Base-by-base conservation (phyloP, 2,329 filamentous ascomycete genomes). In the Xylariales sp. region DNA sequence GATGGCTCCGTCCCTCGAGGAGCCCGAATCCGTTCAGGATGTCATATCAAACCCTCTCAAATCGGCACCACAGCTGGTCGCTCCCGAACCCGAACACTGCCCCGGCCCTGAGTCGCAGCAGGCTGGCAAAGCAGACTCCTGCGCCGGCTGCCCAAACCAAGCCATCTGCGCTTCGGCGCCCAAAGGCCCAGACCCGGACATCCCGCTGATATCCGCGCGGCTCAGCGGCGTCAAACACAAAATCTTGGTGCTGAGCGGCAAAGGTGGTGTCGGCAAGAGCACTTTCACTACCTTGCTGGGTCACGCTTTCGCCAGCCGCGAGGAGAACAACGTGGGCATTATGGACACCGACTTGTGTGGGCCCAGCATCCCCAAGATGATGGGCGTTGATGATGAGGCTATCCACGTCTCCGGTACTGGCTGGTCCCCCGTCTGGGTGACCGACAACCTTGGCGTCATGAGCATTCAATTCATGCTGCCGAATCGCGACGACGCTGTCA, bases 341-440 rank as follows among this genome's bases (percentile, higher is more conserved):
- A 96, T 97, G 88, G 93, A 98, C 63, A 94, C 93, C 6, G 93
- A 98, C 62, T 95, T 98, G 45, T 96, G 89, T 65, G 93, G 93
- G 0, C 93, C 93, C 1, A 88, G 82, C 47, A 96, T 98, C 53
- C 93, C 93, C 15, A 96, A 96, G 68, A 97, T 98, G 91, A 90
- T 98, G 83, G 93, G 93, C 23, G 91, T 96, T 1, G 90, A 96
- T 62, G 70, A 80, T 18, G 91, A 98, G 66, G 95, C 86, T 1
- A 93, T 98, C 37, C 93, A 98, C 60, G 81, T 95, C 37, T 93
- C 83, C 56, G 84, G 79, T 37, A 79, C 83, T 1, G 93, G 93
- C 3, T 96, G 90, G 93, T 88, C 85, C 56, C 93, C 93, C 0
- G 91, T 97, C 12, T 97, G 90, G 87, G 90, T 95, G 13, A 78